Evolutionary conservation across 345 rosid genomes (phyloP), one percentile per base, ranked within the genome.

Genomic region (Conringia planisiliqua): DNA sequence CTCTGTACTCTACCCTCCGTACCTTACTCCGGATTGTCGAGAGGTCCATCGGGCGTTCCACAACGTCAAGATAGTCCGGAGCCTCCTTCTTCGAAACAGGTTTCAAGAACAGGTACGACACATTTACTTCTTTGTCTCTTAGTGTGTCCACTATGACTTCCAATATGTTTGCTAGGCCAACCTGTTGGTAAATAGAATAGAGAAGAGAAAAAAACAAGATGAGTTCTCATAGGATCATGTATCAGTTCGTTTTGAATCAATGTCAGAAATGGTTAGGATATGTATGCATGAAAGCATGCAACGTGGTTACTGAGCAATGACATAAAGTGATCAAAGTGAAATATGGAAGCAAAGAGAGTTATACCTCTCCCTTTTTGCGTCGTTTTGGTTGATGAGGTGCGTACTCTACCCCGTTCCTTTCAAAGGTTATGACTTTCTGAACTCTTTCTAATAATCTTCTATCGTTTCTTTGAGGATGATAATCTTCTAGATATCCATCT

Each of bases 351-450:
- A 38, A 68, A 64, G 32, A 50, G 20, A 38, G 32, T 43, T 50
- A 60, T 90, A 91, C 97, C 97, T 90, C 96, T 74, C 97, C 97
- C 39, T 85, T 96, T 83, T 89, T 91, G 13, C 96, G 96, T 17
- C 96, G 93, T 83, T 94, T 94, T 51, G 97, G 78, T 61, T 89
- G 85, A 14, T 89, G 85, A 14, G 90, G 84, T 43, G 78, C 85
- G 71, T 65, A 79, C 59, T 90, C 89, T 43, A 86, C 76, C 44
- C 85, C 75, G 68, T 75, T 78, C 39, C 50, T 80, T 46, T 82
- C 87, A 56, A 75, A 56, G 55, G 85, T 83, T 81, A 85, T 91
- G n/a, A 85, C 80, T 50, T 84, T 77, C 5, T 87, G 87, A 56
- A 86, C 96, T 81, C 96, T 86, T 78, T 86, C 90, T 36, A 79